A percentile compares a stretch with the other conserved stretches of the same genome.
Evolutionary conservation across 225 moss, liverwort and hornwort genomes (phyloP).

Genomic region (Sphagnum tenellum): DNA sequence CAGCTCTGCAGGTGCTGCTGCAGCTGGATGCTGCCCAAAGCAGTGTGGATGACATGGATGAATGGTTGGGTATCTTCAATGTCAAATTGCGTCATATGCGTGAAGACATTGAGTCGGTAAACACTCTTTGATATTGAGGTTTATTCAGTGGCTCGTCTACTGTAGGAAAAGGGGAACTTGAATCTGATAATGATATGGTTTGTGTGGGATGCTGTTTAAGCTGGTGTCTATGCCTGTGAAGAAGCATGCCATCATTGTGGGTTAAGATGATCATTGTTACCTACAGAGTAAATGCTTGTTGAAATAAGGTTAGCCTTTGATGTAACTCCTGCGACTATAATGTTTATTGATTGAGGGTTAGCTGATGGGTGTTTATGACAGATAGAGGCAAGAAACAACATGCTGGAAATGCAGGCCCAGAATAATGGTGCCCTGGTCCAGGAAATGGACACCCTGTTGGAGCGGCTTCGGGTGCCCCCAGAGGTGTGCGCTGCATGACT

Average conservation of each 20-base stretch:
- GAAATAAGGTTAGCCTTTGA: too few species aligned
- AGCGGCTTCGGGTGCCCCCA: conserved; percentile 77
- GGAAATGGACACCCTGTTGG: conserved; percentile 79
- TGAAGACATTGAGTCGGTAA: conserved; percentile 98
- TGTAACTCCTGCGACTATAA: too few species aligned
- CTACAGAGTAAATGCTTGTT: too few species aligned
- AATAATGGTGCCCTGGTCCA: conserved; percentile 81
- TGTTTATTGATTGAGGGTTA: not conserved
- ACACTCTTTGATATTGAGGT: too few species aligned
- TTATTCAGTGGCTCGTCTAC: too few species aligned
- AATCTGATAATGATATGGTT: too few species aligned
- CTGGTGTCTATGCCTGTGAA: too few species aligned
- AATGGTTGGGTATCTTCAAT: conserved; percentile 98
- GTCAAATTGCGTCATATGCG: conserved; percentile 98
- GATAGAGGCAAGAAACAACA: conserved; percentile 99
- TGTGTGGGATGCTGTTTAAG: too few species aligned
- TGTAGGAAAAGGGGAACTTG: too few species aligned
- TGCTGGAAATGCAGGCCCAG: conserved; percentile 94
- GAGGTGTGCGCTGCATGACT: conserved; percentile 36
- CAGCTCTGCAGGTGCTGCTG: conserved; percentile 68
- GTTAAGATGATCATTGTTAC: too few species aligned
- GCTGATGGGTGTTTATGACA: conserved; percentile 25
- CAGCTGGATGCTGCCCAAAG: conserved; percentile 94
- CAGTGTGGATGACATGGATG: conserved; percentile 99
- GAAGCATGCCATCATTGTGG: too few species aligned